A percentile compares a stretch with the other conserved stretches of the same genome.
These are phyloP conservation scores for Ganoderma sinense DNA, from an alignment of 1,284 basidiomycete genomes.

Conservation along the genomic window DNA sequence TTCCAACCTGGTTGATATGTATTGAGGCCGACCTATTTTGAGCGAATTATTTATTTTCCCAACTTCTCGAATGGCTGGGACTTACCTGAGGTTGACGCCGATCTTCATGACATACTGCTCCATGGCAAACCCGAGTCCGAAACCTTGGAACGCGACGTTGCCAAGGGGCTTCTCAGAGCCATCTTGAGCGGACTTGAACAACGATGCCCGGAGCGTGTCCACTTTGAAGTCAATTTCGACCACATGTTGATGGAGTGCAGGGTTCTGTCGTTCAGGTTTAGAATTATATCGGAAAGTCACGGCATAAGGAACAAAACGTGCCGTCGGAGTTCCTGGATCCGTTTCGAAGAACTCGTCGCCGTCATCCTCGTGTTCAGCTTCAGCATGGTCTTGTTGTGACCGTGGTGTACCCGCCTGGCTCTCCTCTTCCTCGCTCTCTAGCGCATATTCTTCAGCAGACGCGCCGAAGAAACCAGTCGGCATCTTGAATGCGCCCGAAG, in stretches of 20 bases:
- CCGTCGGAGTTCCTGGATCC: slow-evolving; percentile 67
- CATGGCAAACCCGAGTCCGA: slow-evolving; percentile 78
- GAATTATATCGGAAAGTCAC: slow-evolving; percentile 6
- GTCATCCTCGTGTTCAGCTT: slow-evolving; percentile 39
- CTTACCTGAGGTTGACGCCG: slow-evolving; percentile 82
- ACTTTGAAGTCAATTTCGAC: slow-evolving; percentile 94
- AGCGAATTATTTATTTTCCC: not conserved
- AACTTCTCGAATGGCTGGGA: slow-evolving; percentile 17
- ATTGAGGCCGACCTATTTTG: slow-evolving; percentile 67
- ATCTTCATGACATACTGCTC: slow-evolving; percentile 91
- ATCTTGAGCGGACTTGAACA: slow-evolving; percentile 75
- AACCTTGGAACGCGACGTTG: slow-evolving; percentile 83
- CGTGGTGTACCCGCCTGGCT: slow-evolving; percentile 41
- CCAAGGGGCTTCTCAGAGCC: slow-evolving; percentile 80
- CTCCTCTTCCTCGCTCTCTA: slow-evolving; percentile 68
- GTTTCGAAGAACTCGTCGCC: slow-evolving; percentile 82
- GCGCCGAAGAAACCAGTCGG: slow-evolving; percentile 62
- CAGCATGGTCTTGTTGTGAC: slow-evolving; percentile 29
- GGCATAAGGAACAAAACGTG: slow-evolving; percentile 42
- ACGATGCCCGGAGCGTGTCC: slow-evolving; percentile 84
- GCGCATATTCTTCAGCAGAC: slow-evolving; percentile 67
- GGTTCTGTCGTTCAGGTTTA: slow-evolving; percentile 43
- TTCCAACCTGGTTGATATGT: slow-evolving; percentile 72
- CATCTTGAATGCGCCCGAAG: slow-evolving; percentile 54
- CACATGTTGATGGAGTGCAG: slow-evolving; percentile 80